A percentile compares a stretch with the other conserved stretches of the same genome.
These are phyloP conservation scores for Hevea brasiliensis DNA, from an alignment of 345 rosid species.

Conservation along the genomic window DNA sequence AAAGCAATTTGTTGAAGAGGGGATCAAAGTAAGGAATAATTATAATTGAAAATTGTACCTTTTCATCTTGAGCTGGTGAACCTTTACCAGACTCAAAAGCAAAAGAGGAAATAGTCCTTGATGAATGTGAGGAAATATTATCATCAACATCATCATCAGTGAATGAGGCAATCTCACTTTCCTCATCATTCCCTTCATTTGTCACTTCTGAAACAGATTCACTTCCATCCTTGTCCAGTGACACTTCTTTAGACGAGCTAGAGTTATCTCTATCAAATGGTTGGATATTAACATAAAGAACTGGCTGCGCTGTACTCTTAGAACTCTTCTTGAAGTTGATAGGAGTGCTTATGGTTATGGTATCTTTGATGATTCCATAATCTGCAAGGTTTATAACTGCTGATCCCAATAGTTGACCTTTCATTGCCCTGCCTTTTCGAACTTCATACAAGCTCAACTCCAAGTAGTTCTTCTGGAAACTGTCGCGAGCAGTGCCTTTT, in stretches of 20 bases:
- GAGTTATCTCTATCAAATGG: conserved; percentile 54
- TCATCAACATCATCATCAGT: conserved; percentile 69
- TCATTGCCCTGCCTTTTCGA: conserved; percentile 53
- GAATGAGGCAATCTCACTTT: conserved; percentile 62
- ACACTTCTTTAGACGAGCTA: conserved; percentile 40
- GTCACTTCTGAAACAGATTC: conserved; percentile 57
- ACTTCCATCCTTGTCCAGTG: conserved; percentile 53
- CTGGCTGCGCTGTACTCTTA: conserved; percentile 46
- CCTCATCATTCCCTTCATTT: conserved; percentile 54
- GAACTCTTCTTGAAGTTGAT: conserved; percentile 64
- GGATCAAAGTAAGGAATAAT: neutral
- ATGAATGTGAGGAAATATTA: conserved; percentile 52
- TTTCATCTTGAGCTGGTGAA: conserved; percentile 37
- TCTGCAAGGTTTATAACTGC: conserved; percentile 79
- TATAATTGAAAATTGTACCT: conserved; percentile 38
- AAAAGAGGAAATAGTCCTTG: conserved; percentile 48
- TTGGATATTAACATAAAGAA: conserved; percentile 59
- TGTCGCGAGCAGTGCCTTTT: conserved; percentile 33
- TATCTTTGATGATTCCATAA: conserved; percentile 56
- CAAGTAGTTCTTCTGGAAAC: conserved; percentile 67
- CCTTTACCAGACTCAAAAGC: conserved; percentile 36
- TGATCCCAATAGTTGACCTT: conserved; percentile 77
- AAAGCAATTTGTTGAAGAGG: conserved; percentile 1
- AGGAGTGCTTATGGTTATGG: conserved; percentile 44
- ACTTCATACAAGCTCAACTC: conserved; percentile 71